Evolutionary conservation across 106 monocot genomes (phyloP), one percentile per base, ranked within the genome.

Genomic region (Acorus gramineus): DNA sequence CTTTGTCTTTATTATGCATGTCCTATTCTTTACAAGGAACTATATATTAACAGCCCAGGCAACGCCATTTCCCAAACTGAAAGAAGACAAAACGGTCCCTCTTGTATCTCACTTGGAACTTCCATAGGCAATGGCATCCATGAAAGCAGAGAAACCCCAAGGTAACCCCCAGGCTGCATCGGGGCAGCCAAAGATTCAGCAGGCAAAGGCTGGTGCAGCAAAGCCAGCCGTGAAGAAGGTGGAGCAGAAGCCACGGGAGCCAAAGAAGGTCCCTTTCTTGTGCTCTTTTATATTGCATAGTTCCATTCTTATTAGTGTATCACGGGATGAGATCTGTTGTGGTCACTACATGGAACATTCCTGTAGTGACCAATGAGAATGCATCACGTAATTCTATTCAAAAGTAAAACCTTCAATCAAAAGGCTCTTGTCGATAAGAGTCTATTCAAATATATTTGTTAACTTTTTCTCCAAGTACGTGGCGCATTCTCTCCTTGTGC

Each of bases 211-310:
- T 53, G 61, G 42, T 6, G 54, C 3, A 47, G 53, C n/a, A 52
- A 5, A 65, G 28, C 28, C 28, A 54, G 11, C 50, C 2, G 46
- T 44, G 5, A 69, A 55, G 57, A 75, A 75, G 68, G 68, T 52
- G 56, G 75, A 59, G 44, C 68, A 62, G 75, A 63, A 75, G 62
- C 68, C 56, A 46, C 49, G 51, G 62, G 68, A 68, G 44, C 49
- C 68, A 63, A 52, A 59, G 49, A 63, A 68, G 68, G 56, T 56
- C 13, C 11, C 12, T 47, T 57, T 50, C 28, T 9, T 44, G 3
- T 57, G 5, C 4, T 2, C 58, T 7, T 7, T 44, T 53, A 28
- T 42, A 10, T 60, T 42, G 43, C 7, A 51, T 60, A 9, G 2
- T 52, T 1, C 0, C 45, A 47, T 44, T 11, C 6, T 4, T 14